Base-by-base conservation (phyloP, 441 rosid species). In the Corymbia calophylla region DNA sequence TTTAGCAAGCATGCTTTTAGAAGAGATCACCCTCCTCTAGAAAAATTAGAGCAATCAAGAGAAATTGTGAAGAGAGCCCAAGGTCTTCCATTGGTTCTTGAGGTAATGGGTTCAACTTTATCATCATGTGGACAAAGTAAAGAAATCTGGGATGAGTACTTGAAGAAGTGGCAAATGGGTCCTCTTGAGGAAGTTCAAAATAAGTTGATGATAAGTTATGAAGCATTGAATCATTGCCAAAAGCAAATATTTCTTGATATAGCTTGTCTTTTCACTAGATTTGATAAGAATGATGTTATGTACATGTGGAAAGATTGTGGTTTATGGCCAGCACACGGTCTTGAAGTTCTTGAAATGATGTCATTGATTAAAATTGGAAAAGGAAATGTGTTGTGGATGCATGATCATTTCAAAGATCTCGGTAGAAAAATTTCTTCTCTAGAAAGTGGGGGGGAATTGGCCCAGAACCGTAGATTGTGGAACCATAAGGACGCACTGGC, bases 401-500 rank as follows among this genome's bases (percentile, higher is more conserved):
- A 85, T 51, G 44, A 85, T 9, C 87, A 15, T 49, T 58, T 85
- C 15, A 85, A 35, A n/a, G 15, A 85, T 54, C 44, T 85, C 3
- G 58, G 58, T 19, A 85, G 87, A 54, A 2, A 51, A 17, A 85
- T 85, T 29, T 2, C 4, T 0, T 66, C 77, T 66, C 12, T 0
- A 66, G 44, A 66, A 66, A 0, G 77, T 16, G 12, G 2, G 77
- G 23, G 39, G 5, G 13, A n/a, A 7, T 31, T 54, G 8, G 29
- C 23, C 60, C 12, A 29, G 44, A 85, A 12, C 0, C 16, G 8
- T 49, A 85, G 87, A 54, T 51, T 85, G 58, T 85, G 60, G 87
- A 29, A 10, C 27, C 5, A 0, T 4, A 0, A 85, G 39, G 60
- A 85, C 2, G 87, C 58, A n/a, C 4, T 17, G 0, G 35, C 4